Conservation (phyloP, 139 green algal species). For the Gonium pectorale region DNA sequence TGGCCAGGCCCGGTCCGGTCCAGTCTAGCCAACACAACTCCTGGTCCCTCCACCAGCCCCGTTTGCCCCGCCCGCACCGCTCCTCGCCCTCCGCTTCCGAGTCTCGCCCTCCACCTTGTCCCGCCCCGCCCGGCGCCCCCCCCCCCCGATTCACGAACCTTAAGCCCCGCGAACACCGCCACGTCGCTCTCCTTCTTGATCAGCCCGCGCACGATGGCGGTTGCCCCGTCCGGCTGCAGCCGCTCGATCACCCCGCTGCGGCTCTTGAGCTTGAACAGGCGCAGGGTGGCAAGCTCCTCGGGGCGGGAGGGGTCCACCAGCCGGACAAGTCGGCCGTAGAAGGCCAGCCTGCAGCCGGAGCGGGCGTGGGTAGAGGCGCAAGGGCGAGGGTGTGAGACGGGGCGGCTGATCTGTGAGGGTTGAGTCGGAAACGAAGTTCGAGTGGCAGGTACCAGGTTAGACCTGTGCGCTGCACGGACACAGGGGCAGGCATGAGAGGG, state of each 20-base stretch:
- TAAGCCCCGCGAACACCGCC: constrained; percentile 79
- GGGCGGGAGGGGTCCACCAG: constrained; percentile 60
- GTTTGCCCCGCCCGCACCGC: background rate
- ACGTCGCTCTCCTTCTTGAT: constrained; percentile 97
- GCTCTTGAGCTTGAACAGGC: constrained; percentile 89
- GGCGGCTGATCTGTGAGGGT: too few species aligned
- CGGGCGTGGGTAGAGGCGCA: background rate
- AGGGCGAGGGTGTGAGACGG: too few species aligned
- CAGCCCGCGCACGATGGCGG: constrained; percentile 85
- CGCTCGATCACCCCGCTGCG: constrained; percentile 81
- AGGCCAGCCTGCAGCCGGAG: constrained; percentile 75
- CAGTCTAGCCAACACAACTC: background rate
- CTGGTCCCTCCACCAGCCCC: too few species aligned
- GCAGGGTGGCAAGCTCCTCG: constrained; percentile 63
- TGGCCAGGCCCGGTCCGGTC: background rate
- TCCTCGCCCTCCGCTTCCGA: too few species aligned
- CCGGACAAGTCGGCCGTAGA: constrained; percentile 82
- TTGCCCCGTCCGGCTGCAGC: constrained; percentile 72
- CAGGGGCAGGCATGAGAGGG: too few species aligned
- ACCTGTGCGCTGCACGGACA: too few species aligned
- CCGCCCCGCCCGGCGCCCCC: background rate
- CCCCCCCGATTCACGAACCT: constrained; percentile 44
- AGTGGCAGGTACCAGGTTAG: too few species aligned
- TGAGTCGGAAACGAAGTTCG: too few species aligned
- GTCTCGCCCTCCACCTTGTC: background rate